These are phyloP conservation scores for Alternaria viburni DNA, from an alignment of 2,329 filamentous ascomycete genomes.

Conservation along the genomic window DNA sequence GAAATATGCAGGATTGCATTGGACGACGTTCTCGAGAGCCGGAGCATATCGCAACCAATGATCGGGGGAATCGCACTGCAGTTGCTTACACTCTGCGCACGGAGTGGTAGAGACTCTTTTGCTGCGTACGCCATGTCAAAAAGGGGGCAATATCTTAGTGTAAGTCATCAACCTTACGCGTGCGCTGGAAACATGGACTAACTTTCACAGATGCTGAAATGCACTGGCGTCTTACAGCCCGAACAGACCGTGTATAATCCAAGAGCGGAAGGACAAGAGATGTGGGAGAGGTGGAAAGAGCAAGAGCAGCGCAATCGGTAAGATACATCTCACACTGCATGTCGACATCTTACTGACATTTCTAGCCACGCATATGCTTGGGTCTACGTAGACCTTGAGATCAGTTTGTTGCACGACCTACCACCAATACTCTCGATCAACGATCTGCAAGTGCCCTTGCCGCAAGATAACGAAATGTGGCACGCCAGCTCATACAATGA, in stretches of 20 bases:
- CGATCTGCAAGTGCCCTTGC: conserved; percentile 8
- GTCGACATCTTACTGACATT: neutral
- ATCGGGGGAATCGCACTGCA: conserved; percentile 5
- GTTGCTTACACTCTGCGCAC: conserved; percentile 6
- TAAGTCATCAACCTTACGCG: neutral
- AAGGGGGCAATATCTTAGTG: conserved; percentile 8
- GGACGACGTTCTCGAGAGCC: conserved; percentile 7
- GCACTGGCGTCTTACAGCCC: conserved; percentile 1
- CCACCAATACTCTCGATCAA: conserved; percentile 6
- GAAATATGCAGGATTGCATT: conserved; percentile 10
- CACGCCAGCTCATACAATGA: conserved; percentile 2
- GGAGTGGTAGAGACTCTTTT: conserved; percentile 6
- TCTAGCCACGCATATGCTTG: conserved; percentile 9
- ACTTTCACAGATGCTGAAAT: neutral
- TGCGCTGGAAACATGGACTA: neutral
- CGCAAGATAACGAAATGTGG: neutral
- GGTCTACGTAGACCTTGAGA: conserved; percentile 10
- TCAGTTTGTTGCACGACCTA: conserved; percentile 8
- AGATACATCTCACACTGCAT: neutral
- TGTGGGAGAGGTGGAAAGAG: conserved; percentile 11
- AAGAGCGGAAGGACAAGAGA: neutral
- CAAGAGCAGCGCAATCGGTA: conserved; percentile 8
- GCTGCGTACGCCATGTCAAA: conserved; percentile 6
- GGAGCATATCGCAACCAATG: conserved; percentile 9
- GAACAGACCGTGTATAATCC: neutral